Evolutionary conservation across 371 early-diverging fungal genomes (phyloP).

Genomic region (Vairimorpha necatrix): DNA sequence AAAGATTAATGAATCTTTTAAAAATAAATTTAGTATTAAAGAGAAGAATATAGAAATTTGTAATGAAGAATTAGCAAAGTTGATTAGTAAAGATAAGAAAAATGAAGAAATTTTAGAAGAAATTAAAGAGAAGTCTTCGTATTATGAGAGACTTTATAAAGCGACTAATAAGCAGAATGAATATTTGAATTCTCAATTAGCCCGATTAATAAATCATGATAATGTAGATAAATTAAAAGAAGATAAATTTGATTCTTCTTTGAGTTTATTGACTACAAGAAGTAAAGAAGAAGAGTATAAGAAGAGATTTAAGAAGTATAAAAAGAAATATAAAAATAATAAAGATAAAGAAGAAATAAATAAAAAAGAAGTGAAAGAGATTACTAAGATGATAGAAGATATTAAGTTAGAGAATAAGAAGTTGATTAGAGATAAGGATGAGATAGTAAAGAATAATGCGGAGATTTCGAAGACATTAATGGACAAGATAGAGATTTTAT

Average conservation of each 20-base stretch:
- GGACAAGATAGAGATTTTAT: conserved; percentile 33
- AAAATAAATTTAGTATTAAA: conserved; percentile 49
- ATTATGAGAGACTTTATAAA: conserved; percentile 58
- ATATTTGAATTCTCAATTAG: conserved; percentile 55
- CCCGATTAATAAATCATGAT: conserved; percentile 35
- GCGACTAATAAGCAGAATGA: conserved; percentile 52
- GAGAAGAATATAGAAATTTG: conserved; percentile 51
- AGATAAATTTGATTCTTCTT: conserved; percentile 3
- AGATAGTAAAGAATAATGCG: conserved; percentile 1
- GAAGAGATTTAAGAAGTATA: conserved; percentile 39
- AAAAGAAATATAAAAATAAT: conserved; percentile 26
- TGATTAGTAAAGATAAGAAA: conserved; percentile 48
- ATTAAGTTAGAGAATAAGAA: conserved; percentile 45
- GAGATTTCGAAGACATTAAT: conserved; percentile 22
- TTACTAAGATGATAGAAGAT: conserved; percentile 41
- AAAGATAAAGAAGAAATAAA: conserved; percentile 50
- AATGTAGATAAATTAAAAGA: conserved; percentile 24
- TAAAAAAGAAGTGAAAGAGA: conserved; percentile 39
- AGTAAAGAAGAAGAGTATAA: not conserved
- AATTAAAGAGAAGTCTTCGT: conserved; percentile 34
- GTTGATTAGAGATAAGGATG: conserved; percentile 40
- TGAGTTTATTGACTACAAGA: not conserved
- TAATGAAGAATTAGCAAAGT: conserved; percentile 53
- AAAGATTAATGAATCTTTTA: conserved; percentile 31
- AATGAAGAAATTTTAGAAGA: conserved; percentile 28